phyloP scores from a whole-genome alignment of 1,139 yeast species.

The Zygoascus sp. region DNA sequence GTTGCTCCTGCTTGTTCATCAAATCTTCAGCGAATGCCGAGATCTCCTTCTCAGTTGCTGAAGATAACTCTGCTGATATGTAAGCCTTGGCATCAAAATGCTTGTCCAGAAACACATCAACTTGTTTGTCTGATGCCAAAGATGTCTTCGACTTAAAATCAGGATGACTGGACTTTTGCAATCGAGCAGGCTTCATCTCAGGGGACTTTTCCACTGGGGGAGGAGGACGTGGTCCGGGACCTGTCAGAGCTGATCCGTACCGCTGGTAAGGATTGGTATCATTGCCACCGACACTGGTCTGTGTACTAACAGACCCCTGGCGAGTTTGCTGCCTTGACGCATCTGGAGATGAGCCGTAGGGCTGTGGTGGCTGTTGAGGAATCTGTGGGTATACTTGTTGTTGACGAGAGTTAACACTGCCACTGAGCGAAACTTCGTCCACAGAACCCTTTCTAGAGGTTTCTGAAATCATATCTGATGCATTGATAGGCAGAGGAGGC shows the following conservation, averaged over 20 bases:
- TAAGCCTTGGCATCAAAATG: constrained; percentile 48
- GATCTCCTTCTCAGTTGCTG: constrained; percentile 69
- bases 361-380: neutral
- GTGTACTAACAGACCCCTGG: neutral
- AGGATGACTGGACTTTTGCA: neutral
- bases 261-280: neutral
- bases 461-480: constrained; percentile 26
- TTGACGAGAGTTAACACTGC: neutral
- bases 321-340: neutral
- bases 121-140: neutral
- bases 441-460: constrained; percentile 11
- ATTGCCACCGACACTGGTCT: neutral
- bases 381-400: neutral
- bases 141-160: constrained; percentile 1
- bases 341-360: neutral
- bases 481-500: constrained; percentile 28
- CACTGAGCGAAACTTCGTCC: neutral
- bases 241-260: neutral
- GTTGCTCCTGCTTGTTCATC: constrained; percentile 47
- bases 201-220: neutral
- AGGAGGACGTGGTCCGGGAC: neutral
- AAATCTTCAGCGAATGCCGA: constrained; percentile 65
- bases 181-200: neutral
- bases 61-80: constrained; percentile 51
- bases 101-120: constrained; percentile 26